Evolutionary conservation across 2,329 filamentous ascomycete species (phyloP).

Genomic region (Trichophaea hybrida): DNA sequence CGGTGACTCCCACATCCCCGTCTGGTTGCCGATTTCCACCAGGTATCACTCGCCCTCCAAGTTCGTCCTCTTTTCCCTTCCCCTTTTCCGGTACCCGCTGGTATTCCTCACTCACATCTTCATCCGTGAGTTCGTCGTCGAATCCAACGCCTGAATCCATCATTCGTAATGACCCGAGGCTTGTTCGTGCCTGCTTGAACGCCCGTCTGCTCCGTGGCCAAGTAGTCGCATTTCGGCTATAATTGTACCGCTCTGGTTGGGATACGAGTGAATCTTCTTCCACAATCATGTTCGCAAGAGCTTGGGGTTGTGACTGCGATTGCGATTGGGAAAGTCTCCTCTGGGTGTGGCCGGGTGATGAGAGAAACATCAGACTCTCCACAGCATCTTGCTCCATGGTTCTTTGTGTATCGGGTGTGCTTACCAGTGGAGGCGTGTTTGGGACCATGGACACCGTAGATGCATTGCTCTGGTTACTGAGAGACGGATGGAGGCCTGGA

Average conservation of each 20-base stretch:
- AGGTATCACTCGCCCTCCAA: neutral
- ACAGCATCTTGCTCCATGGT: slow-evolving; percentile 59
- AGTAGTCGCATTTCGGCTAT: slow-evolving; percentile 21
- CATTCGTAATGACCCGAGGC: slow-evolving; percentile 13
- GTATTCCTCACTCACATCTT: slow-evolving; percentile 5
- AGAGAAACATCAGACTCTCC: slow-evolving; percentile 68
- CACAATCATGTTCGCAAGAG: neutral
- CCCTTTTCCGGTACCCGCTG: neutral
- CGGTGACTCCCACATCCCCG: neutral
- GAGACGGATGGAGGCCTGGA: slow-evolving; percentile 16
- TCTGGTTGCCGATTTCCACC: neutral
- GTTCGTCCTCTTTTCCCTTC: neutral
- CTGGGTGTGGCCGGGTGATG: slow-evolving; percentile 55
- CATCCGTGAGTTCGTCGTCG: slow-evolving; percentile 21
- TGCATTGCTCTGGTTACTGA: slow-evolving; percentile 21
- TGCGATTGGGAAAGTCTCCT: neutral
- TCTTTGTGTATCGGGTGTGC: slow-evolving; percentile 14
- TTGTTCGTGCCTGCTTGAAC: slow-evolving; percentile 19
- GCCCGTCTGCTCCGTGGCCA: slow-evolving; percentile 20
- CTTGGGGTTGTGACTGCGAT: neutral
- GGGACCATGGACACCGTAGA: slow-evolving; percentile 21
- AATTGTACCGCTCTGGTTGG: slow-evolving; percentile 12
- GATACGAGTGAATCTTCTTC: neutral
- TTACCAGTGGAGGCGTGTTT: slow-evolving; percentile 10
- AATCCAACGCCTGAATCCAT: slow-evolving; percentile 13